Conservation (phyloP, 2,329 filamentous ascomycete genomes). For the Stachybotrys chartarum region DNA sequence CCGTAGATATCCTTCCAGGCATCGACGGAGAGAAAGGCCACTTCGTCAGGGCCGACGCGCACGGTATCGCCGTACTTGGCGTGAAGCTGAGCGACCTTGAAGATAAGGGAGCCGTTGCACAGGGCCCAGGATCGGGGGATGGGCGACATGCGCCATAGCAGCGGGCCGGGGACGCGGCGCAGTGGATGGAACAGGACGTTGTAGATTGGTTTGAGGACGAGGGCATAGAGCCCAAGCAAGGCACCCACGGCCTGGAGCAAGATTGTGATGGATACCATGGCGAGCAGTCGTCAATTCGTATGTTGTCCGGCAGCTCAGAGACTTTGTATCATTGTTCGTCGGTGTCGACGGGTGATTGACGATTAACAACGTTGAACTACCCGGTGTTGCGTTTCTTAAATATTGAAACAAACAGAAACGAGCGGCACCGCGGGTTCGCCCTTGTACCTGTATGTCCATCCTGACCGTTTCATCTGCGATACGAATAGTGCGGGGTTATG, state of each 20-base stretch:
- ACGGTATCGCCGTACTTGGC: not conserved
- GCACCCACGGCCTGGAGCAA: not conserved
- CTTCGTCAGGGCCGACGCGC: not conserved
- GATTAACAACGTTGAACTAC: too few species aligned
- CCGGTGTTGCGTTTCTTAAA: too few species aligned
- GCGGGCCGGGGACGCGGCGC: not conserved
- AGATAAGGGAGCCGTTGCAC: not conserved
- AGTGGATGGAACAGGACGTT: not conserved
- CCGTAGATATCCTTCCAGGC: constrained; percentile 1
- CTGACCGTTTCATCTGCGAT: too few species aligned
- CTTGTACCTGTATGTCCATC: too few species aligned
- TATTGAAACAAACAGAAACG: too few species aligned
- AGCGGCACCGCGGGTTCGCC: too few species aligned
- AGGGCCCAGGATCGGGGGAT: not conserved
- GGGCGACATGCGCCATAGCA: not conserved
- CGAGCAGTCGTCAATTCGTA: not conserved
- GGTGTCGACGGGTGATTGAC: too few species aligned
- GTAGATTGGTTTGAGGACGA: not conserved
- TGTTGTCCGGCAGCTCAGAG: too few species aligned
- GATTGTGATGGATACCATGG: not conserved
- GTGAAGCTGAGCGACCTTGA: not conserved
- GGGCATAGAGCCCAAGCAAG: not conserved
- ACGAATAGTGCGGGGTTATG: too few species aligned
- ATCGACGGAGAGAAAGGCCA: not conserved
- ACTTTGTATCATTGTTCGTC: too few species aligned